Evolutionary conservation across 352 stramenopile species (phyloP).

Genomic region (Peronospora belbahrii): DNA sequence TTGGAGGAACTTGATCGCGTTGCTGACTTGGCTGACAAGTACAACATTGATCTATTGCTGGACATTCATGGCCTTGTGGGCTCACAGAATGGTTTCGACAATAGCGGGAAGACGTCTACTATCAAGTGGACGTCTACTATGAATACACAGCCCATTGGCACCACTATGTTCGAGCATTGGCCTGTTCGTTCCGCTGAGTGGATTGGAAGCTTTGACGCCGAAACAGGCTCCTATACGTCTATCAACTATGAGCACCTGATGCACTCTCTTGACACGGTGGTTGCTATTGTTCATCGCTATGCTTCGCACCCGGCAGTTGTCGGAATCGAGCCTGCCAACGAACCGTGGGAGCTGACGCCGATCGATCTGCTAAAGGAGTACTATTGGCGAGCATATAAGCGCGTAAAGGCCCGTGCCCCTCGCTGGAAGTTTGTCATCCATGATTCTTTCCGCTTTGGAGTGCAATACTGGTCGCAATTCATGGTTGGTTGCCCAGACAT

Average conservation of each 20-base stretch:
- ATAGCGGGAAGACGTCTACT: conserved; percentile 78
- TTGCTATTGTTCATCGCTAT: conserved; percentile 86
- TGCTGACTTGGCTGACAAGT: conserved; percentile 73
- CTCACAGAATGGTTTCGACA: conserved; percentile 94
- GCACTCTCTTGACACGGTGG: conserved; percentile 83
- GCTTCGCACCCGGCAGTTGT: conserved; percentile 75
- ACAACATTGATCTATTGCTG: conserved; percentile 83
- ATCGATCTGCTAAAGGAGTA: conserved; percentile 89
- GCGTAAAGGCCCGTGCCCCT: conserved; percentile 84
- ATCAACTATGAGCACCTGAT: conserved; percentile 90
- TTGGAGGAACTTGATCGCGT: conserved; percentile 86
- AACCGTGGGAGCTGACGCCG: conserved; percentile 91
- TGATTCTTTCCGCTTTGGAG: conserved; percentile 87
- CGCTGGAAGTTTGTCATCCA: conserved; percentile 94
- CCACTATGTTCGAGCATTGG: conserved; percentile 14
- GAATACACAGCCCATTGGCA: conserved; percentile 7
- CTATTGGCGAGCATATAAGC: conserved; percentile 94
- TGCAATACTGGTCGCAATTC: conserved; percentile 40
- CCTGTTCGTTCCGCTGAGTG: conserved; percentile 78
- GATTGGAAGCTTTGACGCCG: conserved; percentile 84
- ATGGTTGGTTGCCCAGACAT: conserved; percentile 85
- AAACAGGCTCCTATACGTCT: conserved; percentile 65
- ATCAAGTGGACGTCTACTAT: conserved; percentile 14
- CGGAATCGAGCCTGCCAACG: conserved; percentile 90
- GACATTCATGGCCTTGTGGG: conserved; percentile 89